Evolutionary conservation across 768 basidiomycete genomes (phyloP).

Genomic region (Pleurotus citrinopileatus): DNA sequence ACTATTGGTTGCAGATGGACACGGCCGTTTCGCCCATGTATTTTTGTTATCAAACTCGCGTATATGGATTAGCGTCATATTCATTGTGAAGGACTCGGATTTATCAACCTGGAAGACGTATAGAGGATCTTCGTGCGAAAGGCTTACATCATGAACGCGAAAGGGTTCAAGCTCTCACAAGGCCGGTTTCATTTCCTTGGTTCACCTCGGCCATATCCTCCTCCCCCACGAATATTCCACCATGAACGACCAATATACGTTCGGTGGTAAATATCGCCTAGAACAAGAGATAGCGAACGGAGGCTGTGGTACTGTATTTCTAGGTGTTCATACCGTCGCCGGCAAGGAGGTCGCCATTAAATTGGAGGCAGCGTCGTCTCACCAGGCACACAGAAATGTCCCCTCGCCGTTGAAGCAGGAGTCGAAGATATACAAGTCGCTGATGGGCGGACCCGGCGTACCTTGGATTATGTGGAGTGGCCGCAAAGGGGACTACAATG

Average conservation of each 20-base stretch:
- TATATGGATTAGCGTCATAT: no score
- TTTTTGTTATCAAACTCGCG: no score
- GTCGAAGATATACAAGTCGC: conserved; percentile 87
- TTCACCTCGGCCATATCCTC: not conserved
- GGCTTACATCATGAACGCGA: conserved; percentile 9
- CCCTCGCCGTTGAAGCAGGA: conserved; percentile 80
- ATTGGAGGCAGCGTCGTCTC: conserved; percentile 58
- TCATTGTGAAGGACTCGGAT: no score
- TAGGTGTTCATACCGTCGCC: conserved; percentile 76
- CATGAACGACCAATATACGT: conserved; percentile 37
- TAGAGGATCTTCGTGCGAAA: not conserved
- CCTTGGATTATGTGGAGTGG: conserved; percentile 94
- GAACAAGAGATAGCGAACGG: conserved; percentile 81
- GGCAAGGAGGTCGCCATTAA: conserved; percentile 87
- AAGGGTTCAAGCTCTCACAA: not conserved
- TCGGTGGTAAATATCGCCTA: conserved; percentile 75
- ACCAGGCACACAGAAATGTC: conserved; percentile 15
- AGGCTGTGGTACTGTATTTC: conserved; percentile 79
- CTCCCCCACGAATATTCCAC: conserved; percentile 1
- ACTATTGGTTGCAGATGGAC: no score
- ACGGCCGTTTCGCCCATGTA: no score
- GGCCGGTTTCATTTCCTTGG: not conserved
- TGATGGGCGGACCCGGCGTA: conserved; percentile 86
- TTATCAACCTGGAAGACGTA: not conserved
- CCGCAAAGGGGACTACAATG: conserved; percentile 91